These are phyloP conservation scores for Diplodia sapinea DNA, from an alignment of 2,329 filamentous ascomycete species.

Conservation along the genomic window DNA sequence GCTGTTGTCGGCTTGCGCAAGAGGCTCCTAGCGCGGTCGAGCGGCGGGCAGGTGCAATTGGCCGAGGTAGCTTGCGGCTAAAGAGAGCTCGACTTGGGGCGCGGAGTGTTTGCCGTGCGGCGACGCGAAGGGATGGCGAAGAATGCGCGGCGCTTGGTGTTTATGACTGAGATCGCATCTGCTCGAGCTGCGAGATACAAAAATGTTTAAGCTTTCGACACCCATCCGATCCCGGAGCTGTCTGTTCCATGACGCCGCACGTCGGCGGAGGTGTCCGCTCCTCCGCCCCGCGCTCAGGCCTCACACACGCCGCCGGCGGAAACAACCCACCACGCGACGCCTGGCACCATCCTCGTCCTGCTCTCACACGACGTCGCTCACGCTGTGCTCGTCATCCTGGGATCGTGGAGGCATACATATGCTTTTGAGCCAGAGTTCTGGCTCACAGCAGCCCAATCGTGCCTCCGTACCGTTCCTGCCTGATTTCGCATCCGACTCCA, in stretches of 20 bases:
- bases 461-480: background rate
- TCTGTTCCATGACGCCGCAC: background rate
- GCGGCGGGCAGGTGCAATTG: slow-evolving; percentile 21
- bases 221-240: slow-evolving; percentile 26
- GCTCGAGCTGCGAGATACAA: slow-evolving; percentile 18
- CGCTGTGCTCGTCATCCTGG: background rate
- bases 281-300: slow-evolving; percentile 16
- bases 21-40: slow-evolving; percentile 25
- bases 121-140: background rate
- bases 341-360: slow-evolving; percentile 4
- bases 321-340: background rate
- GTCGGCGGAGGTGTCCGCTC: slow-evolving; percentile 14
- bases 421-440: too few species aligned
- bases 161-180: slow-evolving; percentile 14
- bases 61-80: slow-evolving; percentile 30
- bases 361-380: background rate
- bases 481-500: background rate
- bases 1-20: slow-evolving; percentile 21
- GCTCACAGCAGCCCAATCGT: background rate
- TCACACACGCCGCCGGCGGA: background rate
- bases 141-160: slow-evolving; percentile 25
- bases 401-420: background rate
- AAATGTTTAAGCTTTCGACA: slow-evolving; percentile 24
- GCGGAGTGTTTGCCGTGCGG: background rate
- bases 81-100: slow-evolving; percentile 9